Evolutionary conservation across 1,284 basidiomycete genomes (phyloP).

Genomic region (Mrakiaceae sp.): DNA sequence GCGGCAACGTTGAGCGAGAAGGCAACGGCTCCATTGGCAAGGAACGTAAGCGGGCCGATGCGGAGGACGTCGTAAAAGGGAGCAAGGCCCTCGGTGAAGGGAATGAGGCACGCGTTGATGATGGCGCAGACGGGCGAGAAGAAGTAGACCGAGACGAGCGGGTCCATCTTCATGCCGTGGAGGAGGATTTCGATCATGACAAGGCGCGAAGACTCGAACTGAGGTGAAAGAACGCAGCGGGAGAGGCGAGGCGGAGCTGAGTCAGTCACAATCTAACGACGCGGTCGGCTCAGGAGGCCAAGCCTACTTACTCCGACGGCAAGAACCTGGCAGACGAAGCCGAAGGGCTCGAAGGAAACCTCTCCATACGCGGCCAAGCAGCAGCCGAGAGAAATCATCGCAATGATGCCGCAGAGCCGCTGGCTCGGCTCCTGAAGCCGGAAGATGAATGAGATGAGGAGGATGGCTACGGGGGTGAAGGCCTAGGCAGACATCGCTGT

Average conservation of each 20-base stretch:
- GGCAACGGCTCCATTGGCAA: slow-evolving; percentile 77
- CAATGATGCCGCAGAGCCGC: slow-evolving; percentile 69
- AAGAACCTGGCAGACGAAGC: slow-evolving; percentile 72
- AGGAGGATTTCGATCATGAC: slow-evolving; percentile 95
- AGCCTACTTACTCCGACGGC: slow-evolving; percentile 55
- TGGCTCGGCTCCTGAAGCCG: slow-evolving; percentile 78
- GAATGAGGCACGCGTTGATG: slow-evolving; percentile 73
- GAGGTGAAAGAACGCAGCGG: neutral
- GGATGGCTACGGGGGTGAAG: slow-evolving; percentile 90
- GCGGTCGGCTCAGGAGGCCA: neutral
- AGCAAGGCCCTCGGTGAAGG: slow-evolving; percentile 78
- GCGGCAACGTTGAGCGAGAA: slow-evolving; percentile 83
- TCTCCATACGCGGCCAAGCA: slow-evolving; percentile 82
- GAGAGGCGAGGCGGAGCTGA: neutral
- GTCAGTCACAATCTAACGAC: no score
- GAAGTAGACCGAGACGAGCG: slow-evolving; percentile 89
- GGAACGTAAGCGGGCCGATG: slow-evolving; percentile 63
- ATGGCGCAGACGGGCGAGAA: slow-evolving; percentile 89
- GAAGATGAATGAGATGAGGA: slow-evolving; percentile 85
- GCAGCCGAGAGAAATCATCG: slow-evolving; percentile 83
- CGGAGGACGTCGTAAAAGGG: slow-evolving; percentile 67
- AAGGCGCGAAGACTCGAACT: slow-evolving; percentile 47
- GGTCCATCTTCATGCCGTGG: slow-evolving; percentile 95
- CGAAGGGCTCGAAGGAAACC: slow-evolving; percentile 68
- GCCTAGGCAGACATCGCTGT: slow-evolving; percentile 44